These are phyloP conservation scores for Scheffersomyces stambukii DNA, from an alignment of 1,139 yeast genomes.

Conservation along the genomic window DNA sequence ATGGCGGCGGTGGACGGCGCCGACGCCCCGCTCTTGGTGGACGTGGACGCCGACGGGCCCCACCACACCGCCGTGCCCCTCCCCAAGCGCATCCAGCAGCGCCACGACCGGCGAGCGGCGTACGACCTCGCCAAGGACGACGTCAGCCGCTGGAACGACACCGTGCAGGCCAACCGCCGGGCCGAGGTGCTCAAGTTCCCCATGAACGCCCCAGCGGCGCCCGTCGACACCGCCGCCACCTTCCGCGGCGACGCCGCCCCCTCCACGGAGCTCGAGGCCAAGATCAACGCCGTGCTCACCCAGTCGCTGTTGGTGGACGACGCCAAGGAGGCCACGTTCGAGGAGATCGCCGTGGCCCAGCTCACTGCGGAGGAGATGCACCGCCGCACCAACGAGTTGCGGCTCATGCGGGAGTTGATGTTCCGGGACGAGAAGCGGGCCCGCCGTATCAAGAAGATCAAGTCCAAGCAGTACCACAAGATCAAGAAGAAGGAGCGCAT, in stretches of 20 bases:
- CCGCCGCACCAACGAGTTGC: constrained; percentile 74
- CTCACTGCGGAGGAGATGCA: constrained; percentile 76
- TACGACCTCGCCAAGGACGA: constrained; percentile 85
- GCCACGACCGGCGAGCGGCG: constrained; percentile 87
- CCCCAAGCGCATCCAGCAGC: constrained; percentile 79
- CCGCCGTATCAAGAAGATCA: constrained; percentile 86
- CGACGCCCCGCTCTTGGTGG: constrained; percentile 49
- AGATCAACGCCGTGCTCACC: constrained; percentile 56
- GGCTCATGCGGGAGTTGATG: constrained; percentile 93
- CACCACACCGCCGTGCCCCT: constrained; percentile 79
- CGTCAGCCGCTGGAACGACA: constrained; percentile 83
- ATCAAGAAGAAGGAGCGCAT: constrained; percentile 82
- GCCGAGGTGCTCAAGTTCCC: constrained; percentile 86
- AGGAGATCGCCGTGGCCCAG: constrained; percentile 80
- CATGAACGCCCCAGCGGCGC: constrained; percentile 40
- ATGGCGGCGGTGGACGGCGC: constrained; percentile 54
- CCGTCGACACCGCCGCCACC: constrained; percentile 49
- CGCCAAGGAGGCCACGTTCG: constrained; percentile 74
- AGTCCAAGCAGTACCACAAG: constrained; percentile 84
- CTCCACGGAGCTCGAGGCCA: constrained; percentile 62
- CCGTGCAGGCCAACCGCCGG: constrained; percentile 70
- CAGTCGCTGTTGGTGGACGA: constrained; percentile 71
- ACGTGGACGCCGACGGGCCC: constrained; percentile 44
- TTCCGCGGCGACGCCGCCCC: constrained; percentile 46
- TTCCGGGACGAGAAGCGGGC: constrained; percentile 92